phyloP scores from a whole-genome alignment of 129 eudicot species.

The Flaveria trinervia region DNA sequence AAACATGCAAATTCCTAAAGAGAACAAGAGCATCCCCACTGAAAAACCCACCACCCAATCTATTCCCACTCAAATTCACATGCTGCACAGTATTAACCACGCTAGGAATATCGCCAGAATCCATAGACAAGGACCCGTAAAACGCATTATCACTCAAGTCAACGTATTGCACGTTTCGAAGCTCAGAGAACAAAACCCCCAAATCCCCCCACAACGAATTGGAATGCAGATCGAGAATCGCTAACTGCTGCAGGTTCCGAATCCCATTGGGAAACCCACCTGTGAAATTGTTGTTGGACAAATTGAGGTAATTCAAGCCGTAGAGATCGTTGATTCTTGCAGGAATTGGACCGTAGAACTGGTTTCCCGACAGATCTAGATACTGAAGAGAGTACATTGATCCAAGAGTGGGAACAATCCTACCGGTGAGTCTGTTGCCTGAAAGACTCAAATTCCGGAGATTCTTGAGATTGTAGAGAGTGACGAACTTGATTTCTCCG shows the following conservation, averaged over 20 bases:
- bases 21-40: conserved; percentile 44
- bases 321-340: conserved; percentile 60
- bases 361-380: conserved; percentile 79
- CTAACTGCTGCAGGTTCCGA: conserved; percentile 68
- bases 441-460: conserved; percentile 63
- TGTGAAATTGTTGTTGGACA: conserved; percentile 62
- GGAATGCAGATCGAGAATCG: conserved; percentile 70
- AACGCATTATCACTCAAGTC: conserved; percentile 79
- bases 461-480: conserved; percentile 45
- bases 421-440: conserved; percentile 68
- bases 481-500: conserved; percentile 83
- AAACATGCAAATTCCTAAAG: conserved; percentile 73
- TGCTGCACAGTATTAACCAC: conserved; percentile 70
- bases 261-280: conserved; percentile 70
- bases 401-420: conserved; percentile 77
- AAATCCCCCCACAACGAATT: conserved; percentile 77
- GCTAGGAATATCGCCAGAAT: conserved; percentile 49
- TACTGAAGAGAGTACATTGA: conserved; percentile 55
- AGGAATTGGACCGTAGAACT: conserved; percentile 87
- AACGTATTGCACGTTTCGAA: conserved; percentile 72
- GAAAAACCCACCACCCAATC: conserved; percentile 63
- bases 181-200: conserved; percentile 49
- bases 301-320: conserved; percentile 65
- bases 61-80: conserved; percentile 74
- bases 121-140: conserved; percentile 55